Conservation (phyloP, 2,329 filamentous ascomycete species). For the Pseudopyrenochaeta lycopersici region DNA sequence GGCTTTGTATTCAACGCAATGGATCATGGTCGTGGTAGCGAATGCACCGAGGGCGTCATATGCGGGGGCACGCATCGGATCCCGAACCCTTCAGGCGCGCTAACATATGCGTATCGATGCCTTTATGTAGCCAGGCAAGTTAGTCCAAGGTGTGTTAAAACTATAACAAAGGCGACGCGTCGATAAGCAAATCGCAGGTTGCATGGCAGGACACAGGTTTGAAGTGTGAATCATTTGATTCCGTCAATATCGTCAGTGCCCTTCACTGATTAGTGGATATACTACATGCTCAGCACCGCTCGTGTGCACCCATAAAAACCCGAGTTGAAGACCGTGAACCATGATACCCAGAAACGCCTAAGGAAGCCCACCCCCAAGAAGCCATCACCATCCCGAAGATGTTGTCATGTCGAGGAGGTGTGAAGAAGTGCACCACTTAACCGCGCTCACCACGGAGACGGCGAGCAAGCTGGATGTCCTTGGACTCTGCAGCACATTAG, state of each 20-base stretch:
- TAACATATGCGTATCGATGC: conserved; percentile 5
- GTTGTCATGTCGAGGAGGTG: conserved; percentile 34
- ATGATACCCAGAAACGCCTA: conserved; percentile 48
- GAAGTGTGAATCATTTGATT: conserved; percentile 44
- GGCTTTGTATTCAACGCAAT: not conserved
- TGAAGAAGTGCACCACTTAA: conserved; percentile 47
- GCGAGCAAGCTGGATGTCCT: conserved; percentile 91
- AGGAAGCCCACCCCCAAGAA: conserved; percentile 36
- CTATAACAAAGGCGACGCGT: not conserved
- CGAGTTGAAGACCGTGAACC: conserved; percentile 48
- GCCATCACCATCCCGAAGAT: conserved; percentile 33
- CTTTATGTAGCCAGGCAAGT: not conserved
- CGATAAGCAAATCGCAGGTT: not conserved
- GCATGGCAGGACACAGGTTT: conserved; percentile 3
- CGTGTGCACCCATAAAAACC: conserved; percentile 45
- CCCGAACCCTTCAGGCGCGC: not conserved
- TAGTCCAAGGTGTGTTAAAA: too few species aligned
- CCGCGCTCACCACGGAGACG: conserved; percentile 65
- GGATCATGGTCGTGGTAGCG: not conserved
- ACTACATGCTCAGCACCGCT: conserved; percentile 50
- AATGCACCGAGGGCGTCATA: conserved; percentile 14
- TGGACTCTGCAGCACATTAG: conserved; percentile 72
- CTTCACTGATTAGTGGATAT: conserved; percentile 50
- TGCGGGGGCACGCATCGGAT: conserved; percentile 10
- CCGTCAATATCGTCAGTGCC: conserved; percentile 43